A percentile compares a stretch with the other conserved stretches of the same genome.
Evolutionary conservation across 768 basidiomycete species (phyloP).

Genomic region (Aureoboletus auriporus): DNA sequence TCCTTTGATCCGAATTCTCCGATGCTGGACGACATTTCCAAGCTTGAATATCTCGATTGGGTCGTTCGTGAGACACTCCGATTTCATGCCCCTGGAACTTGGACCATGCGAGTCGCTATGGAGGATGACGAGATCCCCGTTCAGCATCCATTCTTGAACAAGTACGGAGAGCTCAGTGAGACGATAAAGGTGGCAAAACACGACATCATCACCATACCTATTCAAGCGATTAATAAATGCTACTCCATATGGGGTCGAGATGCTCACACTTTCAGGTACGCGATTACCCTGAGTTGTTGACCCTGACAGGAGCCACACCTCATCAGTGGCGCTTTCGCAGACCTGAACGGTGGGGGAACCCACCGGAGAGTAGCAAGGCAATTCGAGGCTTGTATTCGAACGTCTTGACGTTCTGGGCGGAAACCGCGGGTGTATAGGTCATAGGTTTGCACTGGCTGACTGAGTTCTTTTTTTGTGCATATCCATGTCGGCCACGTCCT

Average conservation of each 20-base stretch:
- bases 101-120: constrained; percentile 52
- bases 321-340: constrained; percentile 28
- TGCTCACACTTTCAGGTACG: constrained; percentile 55
- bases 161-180: constrained; percentile 26
- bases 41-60: constrained; percentile 56
- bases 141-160: constrained; percentile 29
- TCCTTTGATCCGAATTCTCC: constrained; percentile 19
- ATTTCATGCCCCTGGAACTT: constrained; percentile 53
- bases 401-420: constrained; percentile 54
- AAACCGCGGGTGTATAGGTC: constrained; percentile 59
- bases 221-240: constrained; percentile 56
- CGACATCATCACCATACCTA: constrained; percentile 57
- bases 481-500: constrained; percentile 3
- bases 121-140: constrained; percentile 53
- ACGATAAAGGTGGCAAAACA: constrained; percentile 41
- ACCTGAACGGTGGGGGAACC: constrained; percentile 51
- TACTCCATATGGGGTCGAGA: constrained; percentile 60
- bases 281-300: constrained; percentile 19
- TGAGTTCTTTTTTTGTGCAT: constrained; percentile 31
- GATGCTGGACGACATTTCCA: constrained; percentile 27
- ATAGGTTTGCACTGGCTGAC: constrained; percentile 58
- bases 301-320: constrained; percentile 18
- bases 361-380: constrained; percentile 32
- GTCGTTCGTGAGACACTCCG: constrained; percentile 57
- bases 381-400: constrained; percentile 53